Percentiles rank a stretch among this genome's conserved stretches.
Evolutionary conservation across 352 stramenopile genomes (phyloP).

Genomic region (Phytophthora ramorum): DNA sequence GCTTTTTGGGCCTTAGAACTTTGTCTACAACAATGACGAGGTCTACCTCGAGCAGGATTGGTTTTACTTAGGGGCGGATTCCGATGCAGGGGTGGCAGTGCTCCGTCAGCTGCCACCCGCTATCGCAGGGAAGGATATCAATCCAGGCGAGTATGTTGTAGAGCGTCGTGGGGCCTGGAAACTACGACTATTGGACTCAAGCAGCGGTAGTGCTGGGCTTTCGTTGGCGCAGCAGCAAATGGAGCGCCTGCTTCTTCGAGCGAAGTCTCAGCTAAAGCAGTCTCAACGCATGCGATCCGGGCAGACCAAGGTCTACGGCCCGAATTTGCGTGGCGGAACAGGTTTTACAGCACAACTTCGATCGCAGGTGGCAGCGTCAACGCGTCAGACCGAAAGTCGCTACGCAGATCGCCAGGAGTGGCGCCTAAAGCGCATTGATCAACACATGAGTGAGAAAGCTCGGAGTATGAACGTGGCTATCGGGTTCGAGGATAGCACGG

Average conservation of each 20-base stretch:
- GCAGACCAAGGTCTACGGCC: slow-evolving; percentile 52
- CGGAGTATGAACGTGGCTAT: slow-evolving; percentile 45
- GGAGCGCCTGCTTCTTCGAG: slow-evolving; percentile 72
- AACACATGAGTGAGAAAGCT: slow-evolving; percentile 54
- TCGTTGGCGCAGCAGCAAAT: slow-evolving; percentile 84
- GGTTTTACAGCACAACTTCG: slow-evolving; percentile 64
- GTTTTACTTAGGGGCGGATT: slow-evolving; percentile 83
- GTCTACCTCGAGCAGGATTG: slow-evolving; percentile 86
- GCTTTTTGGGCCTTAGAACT: slow-evolving; percentile 42
- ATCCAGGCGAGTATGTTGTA: slow-evolving; percentile 71
- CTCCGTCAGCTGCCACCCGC: slow-evolving; percentile 63
- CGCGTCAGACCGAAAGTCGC: slow-evolving; percentile 54
- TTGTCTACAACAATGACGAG: slow-evolving; percentile 87
- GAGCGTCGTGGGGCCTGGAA: slow-evolving; percentile 75
- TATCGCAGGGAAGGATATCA: slow-evolving; percentile 39
- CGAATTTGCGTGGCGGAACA: slow-evolving; percentile 52
- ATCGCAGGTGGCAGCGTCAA: slow-evolving; percentile 52
- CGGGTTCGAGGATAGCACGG: not conserved
- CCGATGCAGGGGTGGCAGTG: slow-evolving; percentile 65
- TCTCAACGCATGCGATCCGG: slow-evolving; percentile 76
- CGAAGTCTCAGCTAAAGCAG: slow-evolving; percentile 80
- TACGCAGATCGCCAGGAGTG: slow-evolving; percentile 46
- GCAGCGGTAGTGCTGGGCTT: slow-evolving; percentile 63
- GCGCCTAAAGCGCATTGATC: slow-evolving; percentile 47
- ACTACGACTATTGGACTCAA: slow-evolving; percentile 74